Percentiles rank a stretch among this genome's conserved stretches.
phyloP scores from a whole-genome alignment of 176 grass and related monocot genomes.

The Canna indica region DNA sequence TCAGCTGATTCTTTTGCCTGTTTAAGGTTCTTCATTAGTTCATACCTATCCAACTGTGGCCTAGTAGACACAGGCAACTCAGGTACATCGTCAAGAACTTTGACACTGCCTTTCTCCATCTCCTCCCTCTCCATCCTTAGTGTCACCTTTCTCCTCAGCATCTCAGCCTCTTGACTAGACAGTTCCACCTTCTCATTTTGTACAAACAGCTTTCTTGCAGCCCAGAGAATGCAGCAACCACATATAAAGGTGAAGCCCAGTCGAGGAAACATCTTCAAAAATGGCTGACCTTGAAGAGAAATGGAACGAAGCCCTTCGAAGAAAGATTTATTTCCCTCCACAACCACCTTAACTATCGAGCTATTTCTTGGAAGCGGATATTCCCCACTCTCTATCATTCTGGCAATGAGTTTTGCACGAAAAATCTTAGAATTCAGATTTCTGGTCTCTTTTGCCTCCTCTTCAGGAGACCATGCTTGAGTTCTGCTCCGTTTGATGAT shows the following conservation, averaged over 20 bases:
- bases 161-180: conserved; percentile 26
- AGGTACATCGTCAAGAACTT: conserved; percentile 11
- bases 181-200: conserved; percentile 20
- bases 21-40: conserved; percentile 20
- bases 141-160: conserved; percentile 32
- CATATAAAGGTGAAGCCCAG: conserved; percentile 27
- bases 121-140: conserved; percentile 17
- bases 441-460: not conserved
- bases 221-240: conserved; percentile 25
- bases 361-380: conserved; percentile 11
- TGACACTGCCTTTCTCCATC: conserved; percentile 19
- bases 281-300: not conserved
- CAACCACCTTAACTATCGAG: conserved; percentile 14
- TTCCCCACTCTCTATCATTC: conserved; percentile 5
- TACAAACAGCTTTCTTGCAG: conserved; percentile 12
- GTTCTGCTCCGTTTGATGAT: conserved; percentile 17
- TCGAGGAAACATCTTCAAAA: conserved; percentile 7
- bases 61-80: conserved; percentile 3
- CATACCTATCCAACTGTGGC: conserved; percentile 22
- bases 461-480: conserved; percentile 5
- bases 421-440: conserved; percentile 19
- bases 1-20: conserved; percentile 4
- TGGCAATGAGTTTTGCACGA: conserved; percentile 20
- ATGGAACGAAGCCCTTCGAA: not conserved
- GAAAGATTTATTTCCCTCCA: conserved; percentile 17